These are phyloP conservation scores for Colletotrichum abscissum DNA, from an alignment of 2,329 filamentous ascomycete genomes.

Conservation along the genomic window DNA sequence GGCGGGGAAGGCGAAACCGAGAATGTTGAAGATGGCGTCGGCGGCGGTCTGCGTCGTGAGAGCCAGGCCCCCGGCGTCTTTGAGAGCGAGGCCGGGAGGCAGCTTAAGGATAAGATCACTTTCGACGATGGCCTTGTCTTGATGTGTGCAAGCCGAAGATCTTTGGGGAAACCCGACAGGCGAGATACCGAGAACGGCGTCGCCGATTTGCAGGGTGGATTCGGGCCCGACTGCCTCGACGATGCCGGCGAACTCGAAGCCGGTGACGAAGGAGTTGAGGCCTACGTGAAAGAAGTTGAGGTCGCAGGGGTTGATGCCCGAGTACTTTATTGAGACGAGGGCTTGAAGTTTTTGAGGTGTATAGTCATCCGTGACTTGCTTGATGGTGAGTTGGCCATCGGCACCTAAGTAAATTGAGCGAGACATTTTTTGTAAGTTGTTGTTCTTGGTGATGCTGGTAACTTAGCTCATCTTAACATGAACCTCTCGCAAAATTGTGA, in stretches of 20 bases:
- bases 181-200: conserved; percentile 4
- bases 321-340: conserved; percentile 3
- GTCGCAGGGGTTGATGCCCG: conserved; percentile 13
- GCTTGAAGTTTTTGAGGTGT: neutral
- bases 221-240: neutral
- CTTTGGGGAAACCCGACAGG: neutral
- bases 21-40: conserved; percentile 11
- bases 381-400: neutral
- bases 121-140: conserved; percentile 4
- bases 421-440: neutral
- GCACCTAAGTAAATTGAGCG: conserved; percentile 8
- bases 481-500: too few relatives aligned
- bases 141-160: conserved; percentile 1
- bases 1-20: neutral
- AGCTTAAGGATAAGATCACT: neutral
- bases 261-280: neutral
- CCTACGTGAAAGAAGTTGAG: conserved; percentile 3
- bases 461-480: too few relatives aligned
- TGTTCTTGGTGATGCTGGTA: too few relatives aligned
- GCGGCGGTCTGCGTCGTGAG: conserved; percentile 4
- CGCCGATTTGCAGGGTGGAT: neutral
- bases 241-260: conserved; percentile 13
- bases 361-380: neutral
- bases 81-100: neutral
- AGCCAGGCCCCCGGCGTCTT: neutral